These are phyloP conservation scores for Brassica juncea DNA, from an alignment of 345 rosid species.

Conservation along the genomic window DNA sequence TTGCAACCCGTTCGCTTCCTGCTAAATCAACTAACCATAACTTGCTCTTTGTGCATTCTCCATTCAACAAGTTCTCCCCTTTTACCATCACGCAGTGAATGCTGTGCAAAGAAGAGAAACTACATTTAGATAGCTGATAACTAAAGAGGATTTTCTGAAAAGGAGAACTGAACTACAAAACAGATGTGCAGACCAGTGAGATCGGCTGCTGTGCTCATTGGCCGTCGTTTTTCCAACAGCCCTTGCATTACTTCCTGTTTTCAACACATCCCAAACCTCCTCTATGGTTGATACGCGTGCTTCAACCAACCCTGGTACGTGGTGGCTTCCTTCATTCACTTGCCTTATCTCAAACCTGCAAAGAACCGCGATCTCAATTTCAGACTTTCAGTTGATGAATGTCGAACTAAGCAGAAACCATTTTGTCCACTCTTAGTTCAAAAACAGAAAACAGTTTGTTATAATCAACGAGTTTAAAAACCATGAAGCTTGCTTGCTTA, in stretches of 20 bases:
- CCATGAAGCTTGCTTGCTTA: background rate
- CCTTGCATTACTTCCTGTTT: constrained; percentile 86
- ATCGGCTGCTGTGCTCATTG: constrained; percentile 94
- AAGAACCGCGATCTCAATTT: background rate
- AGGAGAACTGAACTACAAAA: background rate
- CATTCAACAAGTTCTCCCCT: constrained; percentile 82
- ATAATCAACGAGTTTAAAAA: background rate
- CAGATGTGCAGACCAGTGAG: constrained; percentile 72
- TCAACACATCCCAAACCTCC: constrained; percentile 93
- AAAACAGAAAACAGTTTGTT: background rate
- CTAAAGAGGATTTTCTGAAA: background rate
- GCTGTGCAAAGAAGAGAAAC: constrained; percentile 45
- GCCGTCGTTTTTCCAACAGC: constrained; percentile 91
- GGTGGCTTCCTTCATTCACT: constrained; percentile 76
- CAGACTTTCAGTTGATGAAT: background rate
- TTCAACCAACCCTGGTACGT: constrained; percentile 88
- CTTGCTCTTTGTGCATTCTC: constrained; percentile 90
- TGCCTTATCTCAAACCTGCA: constrained; percentile 86
- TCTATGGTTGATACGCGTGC: constrained; percentile 72
- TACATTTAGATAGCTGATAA: constrained; percentile 9
- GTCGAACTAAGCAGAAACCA: background rate
- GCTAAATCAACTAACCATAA: constrained; percentile 97
- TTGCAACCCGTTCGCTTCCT: constrained; percentile 96
- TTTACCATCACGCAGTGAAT: constrained; percentile 88
- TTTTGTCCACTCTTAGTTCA: background rate